Base-by-base conservation (phyloP, 139 green algal species). In the Chlorella ohadii region DNA sequence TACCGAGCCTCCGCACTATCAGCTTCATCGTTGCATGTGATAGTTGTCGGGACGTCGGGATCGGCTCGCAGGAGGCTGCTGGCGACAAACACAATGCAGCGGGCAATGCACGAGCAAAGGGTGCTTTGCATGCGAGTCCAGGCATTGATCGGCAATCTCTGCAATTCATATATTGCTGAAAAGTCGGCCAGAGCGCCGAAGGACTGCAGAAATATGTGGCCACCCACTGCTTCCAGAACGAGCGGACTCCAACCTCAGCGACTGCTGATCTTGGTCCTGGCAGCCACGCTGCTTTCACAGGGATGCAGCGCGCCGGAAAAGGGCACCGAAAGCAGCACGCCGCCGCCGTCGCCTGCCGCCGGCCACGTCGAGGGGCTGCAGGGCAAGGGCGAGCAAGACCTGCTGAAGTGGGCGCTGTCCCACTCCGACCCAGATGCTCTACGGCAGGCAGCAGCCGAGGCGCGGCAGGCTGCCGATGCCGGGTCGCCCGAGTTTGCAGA, bases 401-500 rank as follows among this genome's bases (percentile, higher is more conserved):
- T 84, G 51, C 66, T 84, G 23, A 74, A 78, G 31, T 84, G 79
- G 67, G 66, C 66, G 3, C 33, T 84, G 3, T 81, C 61, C 31
- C 72, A 95, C 65, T 94, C 91, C 79, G 89, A 96, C 67, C 87
- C 86, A 0, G 73, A 93, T 13, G 81, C 90, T 81, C 86, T 96
- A 44, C 68, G 85, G 41, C 47, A 88, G 23, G 70, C 88, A 34
- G 93, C 93, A 3, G 76, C 79, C 47, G 80, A 79, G 19, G 80
- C 68, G 38, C 36, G 59, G 38, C 66, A 39, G n/a, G 81, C 84
- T 19, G 86, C 81, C 27, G 86, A 84, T 28, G 77, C 64, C 20
- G 66, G 44, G 4, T 51, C n/a, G 56, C 59, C 22, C 17, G 87
- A 80, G 12, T 79, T 89, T 3, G 56, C 65, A 47, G 79, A 88